These are phyloP conservation scores for Glycine soja DNA, from an alignment of 306 rosid species.

Conservation along the genomic window DNA sequence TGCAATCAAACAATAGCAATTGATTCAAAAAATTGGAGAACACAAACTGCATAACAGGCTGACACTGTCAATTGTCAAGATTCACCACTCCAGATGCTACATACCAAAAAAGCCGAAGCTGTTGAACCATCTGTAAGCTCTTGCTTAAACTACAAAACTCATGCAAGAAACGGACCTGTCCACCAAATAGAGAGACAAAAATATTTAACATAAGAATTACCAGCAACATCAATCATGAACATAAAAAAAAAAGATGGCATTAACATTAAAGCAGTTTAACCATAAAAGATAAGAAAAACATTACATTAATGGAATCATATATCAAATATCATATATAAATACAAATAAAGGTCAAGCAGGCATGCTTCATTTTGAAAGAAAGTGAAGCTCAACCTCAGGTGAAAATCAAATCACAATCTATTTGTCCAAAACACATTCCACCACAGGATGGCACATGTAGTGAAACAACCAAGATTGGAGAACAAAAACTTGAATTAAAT, in stretches of 20 bases:
- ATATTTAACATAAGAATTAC: constrained; percentile 13
- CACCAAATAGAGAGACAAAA: constrained; percentile 12
- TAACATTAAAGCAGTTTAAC: constrained; percentile 28
- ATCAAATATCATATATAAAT: background rate
- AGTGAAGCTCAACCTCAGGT: background rate
- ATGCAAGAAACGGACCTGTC: constrained; percentile 84
- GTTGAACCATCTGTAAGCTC: constrained; percentile 94
- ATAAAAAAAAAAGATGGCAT: constrained; percentile 25
- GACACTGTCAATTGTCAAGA: constrained; percentile 10
- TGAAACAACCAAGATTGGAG: too few species aligned
- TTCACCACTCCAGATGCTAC: constrained; percentile 16
- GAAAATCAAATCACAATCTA: background rate
- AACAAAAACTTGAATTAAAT: too few species aligned
- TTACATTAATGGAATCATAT: background rate
- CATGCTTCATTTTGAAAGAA: constrained; percentile 6
- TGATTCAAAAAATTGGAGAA: constrained; percentile 10
- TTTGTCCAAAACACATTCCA: background rate
- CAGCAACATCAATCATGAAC: background rate
- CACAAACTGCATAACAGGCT: constrained; percentile 6
- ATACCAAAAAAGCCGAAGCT: constrained; percentile 88
- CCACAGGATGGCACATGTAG: background rate
- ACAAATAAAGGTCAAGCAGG: constrained; percentile 8
- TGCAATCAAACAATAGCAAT: constrained; percentile 37
- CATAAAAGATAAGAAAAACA: constrained; percentile 31
- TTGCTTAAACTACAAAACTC: constrained; percentile 93